phyloP scores from a whole-genome alignment of 495 filamentous ascomycete genomes.

The Wilcoxina mikolae region DNA sequence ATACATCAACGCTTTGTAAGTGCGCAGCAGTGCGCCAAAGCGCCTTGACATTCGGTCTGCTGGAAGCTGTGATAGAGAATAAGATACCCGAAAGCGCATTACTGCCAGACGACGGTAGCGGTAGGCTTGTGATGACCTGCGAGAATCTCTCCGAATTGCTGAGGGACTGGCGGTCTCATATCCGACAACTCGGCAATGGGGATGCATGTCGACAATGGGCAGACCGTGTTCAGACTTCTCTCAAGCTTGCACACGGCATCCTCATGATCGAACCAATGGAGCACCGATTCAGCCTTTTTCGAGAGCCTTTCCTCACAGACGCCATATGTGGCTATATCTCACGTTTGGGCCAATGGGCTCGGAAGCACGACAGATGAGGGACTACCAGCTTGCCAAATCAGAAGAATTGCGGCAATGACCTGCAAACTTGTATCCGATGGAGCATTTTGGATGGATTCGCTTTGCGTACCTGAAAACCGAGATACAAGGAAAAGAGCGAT shows the following conservation, averaged over 20 bases:
- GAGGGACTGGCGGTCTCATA: neutral
- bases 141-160: neutral
- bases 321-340: too few species aligned
- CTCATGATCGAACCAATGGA: neutral
- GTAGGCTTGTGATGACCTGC: neutral
- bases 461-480: too few species aligned
- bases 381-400: too few species aligned
- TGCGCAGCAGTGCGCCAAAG: neutral
- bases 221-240: neutral
- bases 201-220: neutral
- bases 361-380: too few species aligned
- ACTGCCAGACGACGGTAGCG: neutral
- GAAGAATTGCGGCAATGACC: too few species aligned
- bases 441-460: too few species aligned
- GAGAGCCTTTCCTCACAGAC: too few species aligned
- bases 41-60: neutral
- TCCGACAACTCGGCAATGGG: neutral
- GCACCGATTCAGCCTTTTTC: neutral
- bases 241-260: neutral
- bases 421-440: too few species aligned
- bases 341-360: too few species aligned
- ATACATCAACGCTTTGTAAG: neutral
- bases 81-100: neutral
- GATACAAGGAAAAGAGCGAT: too few species aligned
- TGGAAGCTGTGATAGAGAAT: neutral